A percentile compares a stretch with the other conserved stretches of the same genome.
phyloP scores from a whole-genome alignment of 2,329 filamentous ascomycete species.

The Fusarium sp. region DNA sequence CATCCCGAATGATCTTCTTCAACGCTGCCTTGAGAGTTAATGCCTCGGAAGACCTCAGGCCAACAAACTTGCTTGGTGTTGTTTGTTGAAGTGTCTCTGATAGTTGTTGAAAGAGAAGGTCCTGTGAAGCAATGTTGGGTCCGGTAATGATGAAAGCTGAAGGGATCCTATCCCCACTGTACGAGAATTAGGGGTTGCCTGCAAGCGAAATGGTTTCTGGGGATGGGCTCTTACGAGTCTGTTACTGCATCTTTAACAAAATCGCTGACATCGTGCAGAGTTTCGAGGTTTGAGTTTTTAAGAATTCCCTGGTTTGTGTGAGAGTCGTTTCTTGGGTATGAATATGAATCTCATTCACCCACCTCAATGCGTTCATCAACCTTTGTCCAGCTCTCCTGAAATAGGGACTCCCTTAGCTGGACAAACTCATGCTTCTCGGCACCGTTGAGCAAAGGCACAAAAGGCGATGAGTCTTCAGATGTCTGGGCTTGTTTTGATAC shows the following conservation, averaged over 20 bases:
- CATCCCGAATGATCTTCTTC: constrained; percentile 78
- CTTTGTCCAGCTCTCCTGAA: constrained; percentile 70
- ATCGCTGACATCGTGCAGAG: constrained; percentile 65
- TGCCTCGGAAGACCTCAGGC: constrained; percentile 76
- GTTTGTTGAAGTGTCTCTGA: constrained; percentile 64
- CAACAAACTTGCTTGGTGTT: constrained; percentile 67
- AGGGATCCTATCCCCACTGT: constrained; percentile 64
- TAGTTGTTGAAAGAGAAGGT: constrained; percentile 78
- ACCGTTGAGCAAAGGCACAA: constrained; percentile 66
- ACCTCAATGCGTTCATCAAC: constrained; percentile 72
- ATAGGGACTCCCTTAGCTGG: constrained; percentile 67
- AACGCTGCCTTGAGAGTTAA: constrained; percentile 77
- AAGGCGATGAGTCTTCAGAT: constrained; percentile 48
- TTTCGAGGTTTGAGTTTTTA: constrained; percentile 69
- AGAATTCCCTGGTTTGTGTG: constrained; percentile 61
- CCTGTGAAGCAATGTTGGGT: constrained; percentile 80
- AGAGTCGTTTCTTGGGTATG: constrained; percentile 39
- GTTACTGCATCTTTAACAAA: constrained; percentile 61
- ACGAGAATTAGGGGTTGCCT: constrained; percentile 29
- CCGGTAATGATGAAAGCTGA: constrained; percentile 81
- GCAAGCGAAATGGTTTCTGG: neutral
- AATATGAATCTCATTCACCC: neutral
- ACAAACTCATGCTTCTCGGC: constrained; percentile 62
- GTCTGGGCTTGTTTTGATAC: constrained; percentile 56
- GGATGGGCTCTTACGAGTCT: constrained; percentile 46